phyloP scores from a whole-genome alignment of 805 yeast genomes.

The Lachancea cidri region DNA sequence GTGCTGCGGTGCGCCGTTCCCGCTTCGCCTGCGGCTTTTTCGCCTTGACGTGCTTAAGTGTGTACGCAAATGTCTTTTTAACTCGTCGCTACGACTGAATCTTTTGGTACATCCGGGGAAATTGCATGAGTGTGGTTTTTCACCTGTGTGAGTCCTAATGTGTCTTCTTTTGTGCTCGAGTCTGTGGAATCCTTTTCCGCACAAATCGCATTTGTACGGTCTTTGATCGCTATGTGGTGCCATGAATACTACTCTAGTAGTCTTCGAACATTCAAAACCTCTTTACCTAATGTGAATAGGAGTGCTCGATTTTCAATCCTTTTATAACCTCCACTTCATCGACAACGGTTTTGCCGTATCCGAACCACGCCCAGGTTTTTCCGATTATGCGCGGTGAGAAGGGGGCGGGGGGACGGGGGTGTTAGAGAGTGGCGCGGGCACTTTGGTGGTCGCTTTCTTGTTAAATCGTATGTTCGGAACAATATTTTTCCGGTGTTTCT shows the following conservation, averaged over 20 bases:
- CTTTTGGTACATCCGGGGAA: conserved; percentile 81
- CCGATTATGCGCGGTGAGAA: neutral
- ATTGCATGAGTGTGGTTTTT: conserved; percentile 81
- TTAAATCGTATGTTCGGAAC: too few species aligned
- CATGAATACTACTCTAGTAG: neutral
- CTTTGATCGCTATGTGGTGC: conserved; percentile 34
- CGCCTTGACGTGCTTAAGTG: conserved; percentile 43
- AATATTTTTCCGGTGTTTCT: neutral
- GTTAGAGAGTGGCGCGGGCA: too few species aligned
- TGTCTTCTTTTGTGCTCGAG: conserved; percentile 90
- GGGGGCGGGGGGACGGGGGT: too few species aligned
- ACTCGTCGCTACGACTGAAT: conserved; percentile 77
- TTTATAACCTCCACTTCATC: neutral
- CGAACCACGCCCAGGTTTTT: neutral
- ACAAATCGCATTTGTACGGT: conserved; percentile 81
- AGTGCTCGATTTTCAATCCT: neutral
- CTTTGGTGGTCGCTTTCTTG: too few species aligned
- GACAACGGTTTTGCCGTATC: neutral
- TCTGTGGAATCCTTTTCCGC: conserved; percentile 82
- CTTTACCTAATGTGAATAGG: neutral
- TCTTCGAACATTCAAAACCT: neutral
- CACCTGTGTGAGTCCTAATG: conserved; percentile 90
- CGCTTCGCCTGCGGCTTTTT: conserved; percentile 4
- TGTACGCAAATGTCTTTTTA: conserved; percentile 79
- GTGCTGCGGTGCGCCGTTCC: conserved; percentile 3